A percentile compares a stretch with the other conserved stretches of the same genome.
Conservation (phyloP, 495 filamentous ascomycete species). For the Massariosphaeria phaeospora region DNA sequence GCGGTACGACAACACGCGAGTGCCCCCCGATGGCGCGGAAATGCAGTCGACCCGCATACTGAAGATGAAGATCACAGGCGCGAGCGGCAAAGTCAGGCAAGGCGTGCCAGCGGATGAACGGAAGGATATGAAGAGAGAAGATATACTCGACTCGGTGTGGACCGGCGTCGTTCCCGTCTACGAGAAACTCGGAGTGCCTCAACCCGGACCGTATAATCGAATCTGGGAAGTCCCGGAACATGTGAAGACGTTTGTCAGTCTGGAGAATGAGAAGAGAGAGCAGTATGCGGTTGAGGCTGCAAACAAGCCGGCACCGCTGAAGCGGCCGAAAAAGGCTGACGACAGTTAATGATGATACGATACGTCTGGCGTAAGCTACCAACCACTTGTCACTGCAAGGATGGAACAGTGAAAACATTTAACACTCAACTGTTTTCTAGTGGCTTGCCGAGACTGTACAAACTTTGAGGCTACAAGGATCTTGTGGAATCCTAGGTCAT, state of each 20-base stretch:
- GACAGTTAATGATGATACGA: no score
- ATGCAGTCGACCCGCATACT: conserved; percentile 60
- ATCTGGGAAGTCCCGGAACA: conserved; percentile 60
- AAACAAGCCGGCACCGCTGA: conserved; percentile 30
- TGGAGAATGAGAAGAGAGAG: conserved; percentile 51
- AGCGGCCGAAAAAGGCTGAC: conserved; percentile 32
- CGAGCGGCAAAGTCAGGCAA: conserved; percentile 70
- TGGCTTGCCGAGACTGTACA: no score
- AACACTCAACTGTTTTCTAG: no score
- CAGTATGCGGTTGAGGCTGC: conserved; percentile 51
- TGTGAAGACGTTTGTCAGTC: conserved; percentile 51
- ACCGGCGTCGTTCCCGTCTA: conserved; percentile 77
- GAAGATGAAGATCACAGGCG: conserved; percentile 60
- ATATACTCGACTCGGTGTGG: conserved; percentile 61
- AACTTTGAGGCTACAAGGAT: no score
- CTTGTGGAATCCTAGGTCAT: no score
- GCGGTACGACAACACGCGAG: conserved; percentile 64
- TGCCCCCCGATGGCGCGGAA: conserved; percentile 30
- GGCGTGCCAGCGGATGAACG: conserved; percentile 66
- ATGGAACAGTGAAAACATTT: no score
- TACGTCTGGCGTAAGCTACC: not conserved
- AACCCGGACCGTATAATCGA: conserved; percentile 59
- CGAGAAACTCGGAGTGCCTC: conserved; percentile 59
- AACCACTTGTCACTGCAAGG: no score
- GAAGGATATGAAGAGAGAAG: conserved; percentile 60